These are phyloP conservation scores for Maudiozyma turicensis DNA, from an alignment of 805 yeast species.

Conservation along the genomic window DNA sequence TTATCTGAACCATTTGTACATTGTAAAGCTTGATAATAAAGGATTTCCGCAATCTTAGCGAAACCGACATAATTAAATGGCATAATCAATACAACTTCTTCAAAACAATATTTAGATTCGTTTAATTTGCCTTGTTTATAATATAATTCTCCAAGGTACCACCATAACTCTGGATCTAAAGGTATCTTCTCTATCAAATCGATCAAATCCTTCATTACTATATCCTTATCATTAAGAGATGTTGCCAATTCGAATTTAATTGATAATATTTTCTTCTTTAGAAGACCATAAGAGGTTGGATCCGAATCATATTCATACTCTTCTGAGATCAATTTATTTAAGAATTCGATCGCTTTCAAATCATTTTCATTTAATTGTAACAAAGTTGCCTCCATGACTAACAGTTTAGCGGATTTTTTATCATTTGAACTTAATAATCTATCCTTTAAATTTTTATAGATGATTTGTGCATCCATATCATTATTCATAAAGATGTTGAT, in stretches of 20 bases:
- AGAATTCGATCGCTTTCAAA: conserved; percentile 32
- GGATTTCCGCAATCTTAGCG: conserved; percentile 19
- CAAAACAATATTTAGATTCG: conserved; percentile 54
- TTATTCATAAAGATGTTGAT: conserved; percentile 50
- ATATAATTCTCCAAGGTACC: conserved; percentile 65
- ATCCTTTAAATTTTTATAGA: conserved; percentile 57
- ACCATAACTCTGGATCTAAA: conserved; percentile 68
- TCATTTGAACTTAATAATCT: conserved; percentile 36
- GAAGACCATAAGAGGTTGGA: conserved; percentile 19
- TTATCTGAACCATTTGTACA: conserved; percentile 5
- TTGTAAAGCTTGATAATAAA: conserved; percentile 15
- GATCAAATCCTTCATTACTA: conserved; percentile 10
- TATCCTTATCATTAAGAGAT: conserved; percentile 7
- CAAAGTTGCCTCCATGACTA: conserved; percentile 24
- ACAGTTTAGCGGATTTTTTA: conserved; percentile 30
- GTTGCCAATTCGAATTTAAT: conserved; percentile 8
- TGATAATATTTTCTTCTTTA: conserved; percentile 23
- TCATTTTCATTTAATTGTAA: conserved; percentile 20
- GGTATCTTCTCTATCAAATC: conserved; percentile 37
- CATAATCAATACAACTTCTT: conserved; percentile 57
- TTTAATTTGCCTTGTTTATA: conserved; percentile 48
- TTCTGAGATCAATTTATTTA: conserved; percentile 40
- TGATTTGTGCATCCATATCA: conserved; percentile 61
- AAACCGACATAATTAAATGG: conserved; percentile 40
- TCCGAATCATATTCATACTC: conserved; percentile 44